Base-by-base conservation (phyloP, 768 basidiomycete species). In the Astraeus odoratus region DNA sequence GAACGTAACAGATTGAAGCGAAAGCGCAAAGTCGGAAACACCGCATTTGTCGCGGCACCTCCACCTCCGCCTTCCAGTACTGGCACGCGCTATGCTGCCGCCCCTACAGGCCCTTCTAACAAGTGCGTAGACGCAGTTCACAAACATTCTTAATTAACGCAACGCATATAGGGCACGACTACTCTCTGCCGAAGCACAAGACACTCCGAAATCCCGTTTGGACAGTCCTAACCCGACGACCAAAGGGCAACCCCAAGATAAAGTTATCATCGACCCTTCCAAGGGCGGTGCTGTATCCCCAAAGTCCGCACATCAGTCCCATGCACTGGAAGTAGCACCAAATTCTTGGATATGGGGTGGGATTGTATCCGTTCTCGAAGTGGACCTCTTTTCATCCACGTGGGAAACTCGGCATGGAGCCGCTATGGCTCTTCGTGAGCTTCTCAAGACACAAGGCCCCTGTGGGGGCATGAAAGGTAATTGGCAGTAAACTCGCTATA, bases 391-490 rank as follows among this genome's bases (percentile, higher is more conserved):
- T 55, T 91, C 85, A 55, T 75, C 83, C 3, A 75, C 81, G 3
- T 98, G 96, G 96, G 93, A 98, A 63, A 80, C 86, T 12, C 76
- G 96, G 41, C 96, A 99, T 56, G 96, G 96, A 27, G 86, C 93
- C 13, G 87, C 92, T 0, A 79, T 96, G 74, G 93, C 89, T 1
- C 63, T 98, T 24, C 76, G 92, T 37, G 96, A 97, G 58, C 64
- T 98, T 36, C 66, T 98, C 41, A 91, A 88, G 62, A 57, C 77
- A 3, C 92, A 95, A 58, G 92, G 91, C 5, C 74, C 75, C 56
- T 82, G 71, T 36, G 88, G 88, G 16, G 92, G 92, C 23, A 90
- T 86, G 81, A 74, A 71, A 70, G 81, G 89, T 86, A 19, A 64
- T 43, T 13, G 42, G 23, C 13, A 3, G 4, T 22, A 8, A 29